These are phyloP conservation scores for Leishmania lainsoni DNA, from an alignment of 208 protist genomes.

Conservation along the genomic window DNA sequence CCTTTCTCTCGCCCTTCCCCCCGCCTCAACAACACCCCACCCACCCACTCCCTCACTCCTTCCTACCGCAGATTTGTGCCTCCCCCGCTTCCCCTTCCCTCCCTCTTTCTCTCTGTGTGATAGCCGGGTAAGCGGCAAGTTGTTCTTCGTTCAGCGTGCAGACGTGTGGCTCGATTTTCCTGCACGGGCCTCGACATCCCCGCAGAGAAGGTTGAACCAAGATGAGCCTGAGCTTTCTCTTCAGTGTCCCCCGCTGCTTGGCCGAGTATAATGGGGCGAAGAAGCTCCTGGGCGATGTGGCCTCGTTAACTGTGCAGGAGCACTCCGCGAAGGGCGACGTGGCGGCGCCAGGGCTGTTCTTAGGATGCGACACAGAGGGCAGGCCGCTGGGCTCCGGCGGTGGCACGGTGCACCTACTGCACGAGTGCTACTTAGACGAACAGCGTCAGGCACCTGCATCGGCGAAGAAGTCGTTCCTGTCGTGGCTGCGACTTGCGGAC, in stretches of 20 bases:
- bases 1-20: background rate
- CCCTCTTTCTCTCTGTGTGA: background rate
- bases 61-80: background rate
- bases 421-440: slow-evolving; percentile 31
- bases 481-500: slow-evolving; percentile 29
- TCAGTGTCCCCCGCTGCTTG: slow-evolving; percentile 21
- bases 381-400: slow-evolving; percentile 43
- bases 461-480: slow-evolving; percentile 15
- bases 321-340: background rate
- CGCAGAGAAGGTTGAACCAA: background rate
- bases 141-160: no score
- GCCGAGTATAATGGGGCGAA: slow-evolving; percentile 12
- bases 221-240: slow-evolving; percentile 29
- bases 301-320: slow-evolving; percentile 5
- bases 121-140: no score
- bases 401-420: slow-evolving; percentile 49
- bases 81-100: background rate
- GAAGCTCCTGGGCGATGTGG: slow-evolving; percentile 26
- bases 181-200: background rate
- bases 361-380: slow-evolving; percentile 37
- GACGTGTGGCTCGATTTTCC: background rate
- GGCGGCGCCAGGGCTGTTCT: slow-evolving; percentile 25
- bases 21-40: background rate
- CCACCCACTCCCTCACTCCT: background rate
- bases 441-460: slow-evolving; percentile 1